A percentile compares a stretch with the other conserved stretches of the same genome.
Conservation (phyloP, 208 protist genomes). For the Leishmania amazonensis region DNA sequence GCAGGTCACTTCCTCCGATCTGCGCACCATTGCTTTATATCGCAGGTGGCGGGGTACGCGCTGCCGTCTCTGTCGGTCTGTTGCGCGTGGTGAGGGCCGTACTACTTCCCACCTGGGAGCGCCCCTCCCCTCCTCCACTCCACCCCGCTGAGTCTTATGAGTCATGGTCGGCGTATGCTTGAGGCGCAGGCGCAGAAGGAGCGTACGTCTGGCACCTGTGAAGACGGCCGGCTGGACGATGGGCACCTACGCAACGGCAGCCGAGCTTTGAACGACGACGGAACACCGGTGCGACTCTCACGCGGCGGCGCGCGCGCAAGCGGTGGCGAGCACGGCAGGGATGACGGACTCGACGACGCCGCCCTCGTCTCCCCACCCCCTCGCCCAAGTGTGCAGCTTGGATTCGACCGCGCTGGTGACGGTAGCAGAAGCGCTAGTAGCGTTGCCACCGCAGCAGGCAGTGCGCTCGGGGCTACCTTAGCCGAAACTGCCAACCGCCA, state of each 20-base stretch:
- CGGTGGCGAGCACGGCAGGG: neutral
- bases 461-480: neutral
- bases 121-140: neutral
- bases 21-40: neutral
- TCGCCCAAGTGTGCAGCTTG: neutral
- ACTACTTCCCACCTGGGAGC: slow-evolving; percentile 1
- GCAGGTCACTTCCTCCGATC: neutral
- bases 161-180: slow-evolving; percentile 52
- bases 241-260: slow-evolving; percentile 28
- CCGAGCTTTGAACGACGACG: slow-evolving; percentile 29
- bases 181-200: slow-evolving; percentile 49
- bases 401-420: neutral
- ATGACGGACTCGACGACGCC: neutral
- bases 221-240: slow-evolving; percentile 22
- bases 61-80: neutral
- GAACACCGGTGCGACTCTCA: slow-evolving; percentile 25
- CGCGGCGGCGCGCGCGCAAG: neutral
- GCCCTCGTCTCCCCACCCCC: slow-evolving; percentile 5
- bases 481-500: neutral
- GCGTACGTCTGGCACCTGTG: slow-evolving; percentile 17
- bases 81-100: neutral
- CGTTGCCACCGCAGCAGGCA: neutral
- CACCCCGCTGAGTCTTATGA: slow-evolving; percentile 29
- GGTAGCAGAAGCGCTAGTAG: neutral
- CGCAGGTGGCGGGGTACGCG: neutral